Percentiles rank a stretch among this genome's conserved stretches.
These are phyloP conservation scores for Chaetomium fimeti DNA, from an alignment of 495 filamentous ascomycete genomes.

Conservation along the genomic window DNA sequence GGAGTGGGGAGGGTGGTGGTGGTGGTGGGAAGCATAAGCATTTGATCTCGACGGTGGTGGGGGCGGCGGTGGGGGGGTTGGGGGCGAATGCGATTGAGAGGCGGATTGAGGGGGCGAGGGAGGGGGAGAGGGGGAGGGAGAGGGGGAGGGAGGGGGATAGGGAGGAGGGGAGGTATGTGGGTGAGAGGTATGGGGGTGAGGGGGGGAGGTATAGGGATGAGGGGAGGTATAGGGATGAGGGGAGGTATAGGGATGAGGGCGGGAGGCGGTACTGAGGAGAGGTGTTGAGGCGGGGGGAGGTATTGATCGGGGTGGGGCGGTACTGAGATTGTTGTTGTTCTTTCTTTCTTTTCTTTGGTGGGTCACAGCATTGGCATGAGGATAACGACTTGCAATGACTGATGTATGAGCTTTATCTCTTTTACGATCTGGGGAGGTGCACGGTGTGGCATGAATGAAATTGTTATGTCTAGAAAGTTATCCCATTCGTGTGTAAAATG, in stretches of 20 bases:
- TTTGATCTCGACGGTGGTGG: constrained; percentile 44
- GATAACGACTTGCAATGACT: constrained; percentile 4
- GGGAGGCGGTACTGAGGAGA: constrained; percentile 1
- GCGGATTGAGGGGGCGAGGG: constrained; percentile 33
- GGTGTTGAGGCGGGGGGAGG: too few relatives aligned
- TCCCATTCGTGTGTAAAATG: too few relatives aligned
- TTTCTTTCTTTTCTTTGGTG: not conserved
- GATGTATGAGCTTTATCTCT: not conserved
- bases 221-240: not conserved
- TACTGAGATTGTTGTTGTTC: too few relatives aligned
- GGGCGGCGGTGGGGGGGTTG: constrained; percentile 47
- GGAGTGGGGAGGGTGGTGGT: too few relatives aligned
- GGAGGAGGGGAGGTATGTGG: constrained; percentile 1
- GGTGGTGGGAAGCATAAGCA: too few relatives aligned
- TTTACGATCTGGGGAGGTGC: not conserved
- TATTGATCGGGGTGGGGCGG: not conserved
- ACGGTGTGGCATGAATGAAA: not conserved
- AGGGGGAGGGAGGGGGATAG: constrained; percentile 2
- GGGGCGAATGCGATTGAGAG: constrained; percentile 50
- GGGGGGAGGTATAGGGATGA: not conserved
- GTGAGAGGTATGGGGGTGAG: constrained; percentile 2
- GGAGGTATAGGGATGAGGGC: not conserved
- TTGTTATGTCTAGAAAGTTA: not conserved
- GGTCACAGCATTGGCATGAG: not conserved
- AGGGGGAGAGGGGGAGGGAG: constrained; percentile 5